Conservation (phyloP, 441 rosid species). For the Mallotus repandus region DNA sequence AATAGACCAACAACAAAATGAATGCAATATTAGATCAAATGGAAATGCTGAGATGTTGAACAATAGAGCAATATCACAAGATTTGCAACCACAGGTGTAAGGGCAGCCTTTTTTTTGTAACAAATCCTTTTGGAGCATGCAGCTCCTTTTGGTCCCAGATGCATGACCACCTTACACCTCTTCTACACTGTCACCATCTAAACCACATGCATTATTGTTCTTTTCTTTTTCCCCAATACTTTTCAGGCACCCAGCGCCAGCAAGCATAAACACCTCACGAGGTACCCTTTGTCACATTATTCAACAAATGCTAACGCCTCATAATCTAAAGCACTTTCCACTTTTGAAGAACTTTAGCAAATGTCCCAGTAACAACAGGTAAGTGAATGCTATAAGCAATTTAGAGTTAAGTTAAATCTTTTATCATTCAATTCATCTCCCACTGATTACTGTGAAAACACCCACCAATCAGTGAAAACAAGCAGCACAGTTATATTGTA, state of each 20-base stretch:
- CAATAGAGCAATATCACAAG: not conserved
- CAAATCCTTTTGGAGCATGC: not conserved
- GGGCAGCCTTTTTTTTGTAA: not conserved
- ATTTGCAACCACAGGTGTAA: constrained; percentile 7
- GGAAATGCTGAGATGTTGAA: not conserved
- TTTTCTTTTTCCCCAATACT: not conserved
- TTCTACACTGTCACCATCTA: not conserved
- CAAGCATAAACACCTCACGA: constrained; percentile 2
- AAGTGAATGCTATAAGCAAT: too few relatives aligned
- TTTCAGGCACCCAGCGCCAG: constrained; percentile 24
- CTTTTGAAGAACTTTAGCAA: not conserved
- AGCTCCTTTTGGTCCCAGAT: not conserved
- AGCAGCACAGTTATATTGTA: not conserved
- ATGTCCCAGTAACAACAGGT: not conserved
- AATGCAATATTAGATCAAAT: not conserved
- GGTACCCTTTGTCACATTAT: constrained; percentile 7
- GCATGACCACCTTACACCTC: not conserved
- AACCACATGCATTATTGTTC: not conserved
- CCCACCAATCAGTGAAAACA: not conserved
- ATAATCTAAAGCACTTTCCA: not conserved
- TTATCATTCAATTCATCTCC: not conserved
- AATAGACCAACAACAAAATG: not conserved
- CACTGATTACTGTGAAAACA: not conserved
- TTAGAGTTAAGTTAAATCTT: not conserved
- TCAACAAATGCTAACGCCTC: constrained; percentile 7